phyloP scores from a whole-genome alignment of 2,329 filamentous ascomycete genomes.

The Capronia americana region DNA sequence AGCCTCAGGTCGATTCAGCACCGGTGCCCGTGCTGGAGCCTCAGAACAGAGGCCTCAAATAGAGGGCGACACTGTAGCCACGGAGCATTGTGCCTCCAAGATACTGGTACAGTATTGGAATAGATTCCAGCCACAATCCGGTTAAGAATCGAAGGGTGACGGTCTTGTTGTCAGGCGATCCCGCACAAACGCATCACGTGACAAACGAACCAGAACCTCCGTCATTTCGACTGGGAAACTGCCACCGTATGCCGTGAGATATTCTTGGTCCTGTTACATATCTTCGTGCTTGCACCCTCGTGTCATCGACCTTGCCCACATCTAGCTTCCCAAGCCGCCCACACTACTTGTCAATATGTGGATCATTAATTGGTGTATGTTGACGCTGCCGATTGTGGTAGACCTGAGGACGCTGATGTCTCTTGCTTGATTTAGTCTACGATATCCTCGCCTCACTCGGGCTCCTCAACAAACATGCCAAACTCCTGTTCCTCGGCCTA shows the following conservation, averaged over 20 bases:
- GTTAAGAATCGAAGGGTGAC: neutral
- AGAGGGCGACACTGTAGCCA: neutral
- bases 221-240: neutral
- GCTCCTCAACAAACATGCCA: constrained; percentile 93
- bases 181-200: constrained; percentile 6
- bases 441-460: constrained; percentile 86
- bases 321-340: neutral
- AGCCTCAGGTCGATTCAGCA: neutral
- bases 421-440: constrained; percentile 66
- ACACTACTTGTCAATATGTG: constrained; percentile 68
- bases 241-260: constrained; percentile 23
- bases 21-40: neutral
- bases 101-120: neutral
- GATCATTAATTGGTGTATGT: constrained; percentile 92
- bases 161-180: neutral
- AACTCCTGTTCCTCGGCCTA: constrained; percentile 89
- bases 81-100: neutral
- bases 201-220: neutral
- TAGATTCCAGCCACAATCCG: neutral
- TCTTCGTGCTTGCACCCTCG: neutral
- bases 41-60: neutral
- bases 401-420: constrained; percentile 18
- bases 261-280: constrained; percentile 4
- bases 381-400: neutral
- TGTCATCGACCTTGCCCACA: neutral